A percentile compares a stretch with the other conserved stretches of the same genome.
These are phyloP conservation scores for Mucor plumbeus DNA, from an alignment of 371 early-diverging fungal genomes.

Conservation along the genomic window DNA sequence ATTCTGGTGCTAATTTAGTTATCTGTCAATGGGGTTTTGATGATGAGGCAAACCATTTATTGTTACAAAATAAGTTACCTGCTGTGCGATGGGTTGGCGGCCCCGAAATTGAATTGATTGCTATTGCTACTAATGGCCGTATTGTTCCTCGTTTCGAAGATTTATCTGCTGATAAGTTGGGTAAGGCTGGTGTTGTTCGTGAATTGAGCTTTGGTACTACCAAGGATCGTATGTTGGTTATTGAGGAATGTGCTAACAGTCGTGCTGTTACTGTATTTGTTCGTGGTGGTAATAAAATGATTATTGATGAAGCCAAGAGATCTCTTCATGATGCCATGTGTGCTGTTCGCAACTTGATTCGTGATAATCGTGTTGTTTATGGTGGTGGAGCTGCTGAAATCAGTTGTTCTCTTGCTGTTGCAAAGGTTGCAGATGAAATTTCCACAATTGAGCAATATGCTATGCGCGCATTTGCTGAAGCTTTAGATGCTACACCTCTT, in stretches of 20 bases:
- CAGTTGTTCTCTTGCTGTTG: conserved; percentile 91
- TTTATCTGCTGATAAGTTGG: conserved; percentile 90
- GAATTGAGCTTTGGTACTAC: conserved; percentile 98
- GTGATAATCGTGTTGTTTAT: conserved; percentile 98
- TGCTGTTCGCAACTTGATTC: conserved; percentile 97
- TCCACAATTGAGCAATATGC: conserved; percentile 97
- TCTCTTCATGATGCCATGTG: conserved; percentile 99
- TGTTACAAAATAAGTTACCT: conserved; percentile 97
- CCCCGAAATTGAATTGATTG: conserved; percentile 98
- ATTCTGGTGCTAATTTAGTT: conserved; percentile 97
- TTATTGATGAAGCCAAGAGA: conserved; percentile 99
- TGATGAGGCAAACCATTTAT: conserved; percentile 99
- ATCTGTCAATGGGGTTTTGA: conserved; percentile 99
- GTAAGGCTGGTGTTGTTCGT: conserved; percentile 92
- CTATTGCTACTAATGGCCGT: conserved; percentile 98
- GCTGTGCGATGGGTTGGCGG: conserved; percentile 99
- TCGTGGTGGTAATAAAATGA: conserved; percentile 99
- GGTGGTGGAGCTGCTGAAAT: conserved; percentile 99
- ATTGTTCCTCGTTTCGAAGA: conserved; percentile 99
- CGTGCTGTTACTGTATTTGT: conserved; percentile 99
- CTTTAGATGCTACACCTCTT: conserved; percentile 97
- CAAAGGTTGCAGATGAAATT: conserved; percentile 92
- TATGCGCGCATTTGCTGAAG: conserved; percentile 96
- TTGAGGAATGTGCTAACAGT: conserved; percentile 98
- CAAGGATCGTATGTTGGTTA: conserved; percentile 97